Evolutionary conservation across 1,139 yeast genomes (phyloP), one percentile per base, ranked within the genome.

Genomic region (Suhomyces wounanorum): DNA sequence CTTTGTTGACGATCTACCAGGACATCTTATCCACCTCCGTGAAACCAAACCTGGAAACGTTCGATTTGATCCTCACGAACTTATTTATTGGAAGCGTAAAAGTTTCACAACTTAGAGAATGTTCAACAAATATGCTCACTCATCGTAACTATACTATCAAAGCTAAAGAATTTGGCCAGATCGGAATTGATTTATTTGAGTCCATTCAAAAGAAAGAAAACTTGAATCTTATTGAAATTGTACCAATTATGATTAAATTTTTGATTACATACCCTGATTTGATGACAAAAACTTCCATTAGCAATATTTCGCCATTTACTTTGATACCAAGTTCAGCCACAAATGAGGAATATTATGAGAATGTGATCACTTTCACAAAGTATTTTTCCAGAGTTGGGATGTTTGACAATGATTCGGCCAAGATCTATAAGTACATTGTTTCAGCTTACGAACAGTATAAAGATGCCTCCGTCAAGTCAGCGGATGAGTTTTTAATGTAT

Each of bases 1-100:
- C 77, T 49, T 64, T 87, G 53, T 69, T 87, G 55, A 84, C 84
- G 14, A 82, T 85, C 38, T 87, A 87, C 63, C 88, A 86, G 49
- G 91, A 85, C 60, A 68, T 85, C 59, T 72, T 87, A 23, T 43
- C 40, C 25, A 52, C 55, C 14, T 45, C 55, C 11, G 48, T 83
- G 39, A 84, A 81, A 59, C 94, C 94, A 18, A 73, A 77, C 38
- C 59, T 62, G 38, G 72, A 72, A 30, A 84, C 88, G 6, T 86
- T 79, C 63, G 72, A 79, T 55, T 62, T 79, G 1, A 80, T 85
- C 4, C 69, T 87, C 36, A 66, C 68, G 25, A 76, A 79, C 21
- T 70, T 87, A 33, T 69, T 85, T 51, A 69, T 70, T 38, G 84
- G 85, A 14, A 74, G 87, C 30, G 64, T 79, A 31, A 57, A 64